A percentile compares a stretch with the other conserved stretches of the same genome.
Evolutionary conservation across 73 alveolate genomes (phyloP).

Genomic region (Diophrys sp.): DNA sequence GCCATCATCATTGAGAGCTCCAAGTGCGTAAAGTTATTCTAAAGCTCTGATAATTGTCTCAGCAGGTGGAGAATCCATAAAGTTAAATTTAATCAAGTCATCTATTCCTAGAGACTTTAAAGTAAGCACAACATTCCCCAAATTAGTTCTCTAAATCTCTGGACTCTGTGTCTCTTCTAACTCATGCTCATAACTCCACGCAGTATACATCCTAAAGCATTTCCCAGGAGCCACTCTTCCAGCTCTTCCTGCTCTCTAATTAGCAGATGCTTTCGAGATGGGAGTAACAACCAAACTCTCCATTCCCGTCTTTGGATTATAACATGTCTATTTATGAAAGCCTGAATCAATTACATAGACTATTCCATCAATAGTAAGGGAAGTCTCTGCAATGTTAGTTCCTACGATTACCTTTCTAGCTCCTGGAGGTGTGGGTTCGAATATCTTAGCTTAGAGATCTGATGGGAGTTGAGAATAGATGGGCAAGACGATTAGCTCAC

Average conservation of each 20-base stretch:
- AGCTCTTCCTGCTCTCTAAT: conserved; percentile 98
- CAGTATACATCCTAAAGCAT: conserved; percentile 98
- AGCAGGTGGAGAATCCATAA: conserved; percentile 99
- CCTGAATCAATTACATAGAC: conserved; percentile 99
- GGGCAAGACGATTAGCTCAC: conserved; percentile 94
- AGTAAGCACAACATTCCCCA: conserved; percentile 96
- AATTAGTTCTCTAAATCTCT: conserved; percentile 98
- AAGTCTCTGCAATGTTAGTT: conserved; percentile 98
- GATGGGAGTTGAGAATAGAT: conserved; percentile 98
- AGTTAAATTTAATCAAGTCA: conserved; percentile 97
- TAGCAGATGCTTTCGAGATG: conserved; percentile 94
- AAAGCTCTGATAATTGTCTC: conserved; percentile 92
- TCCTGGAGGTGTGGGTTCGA: conserved; percentile 97
- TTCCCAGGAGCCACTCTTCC: conserved; percentile 99
- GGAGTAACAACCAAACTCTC: conserved; percentile 92
- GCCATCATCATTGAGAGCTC: conserved; percentile 99
- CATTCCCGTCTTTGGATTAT: conserved; percentile 98
- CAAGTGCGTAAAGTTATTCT: conserved; percentile 98
- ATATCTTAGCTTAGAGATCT: conserved; percentile 98
- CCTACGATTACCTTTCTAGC: conserved; percentile 96
- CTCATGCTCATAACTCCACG: conserved; percentile 96
- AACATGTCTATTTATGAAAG: conserved; percentile 94
- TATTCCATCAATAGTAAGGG: conserved; percentile 93
- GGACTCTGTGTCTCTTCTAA: conserved; percentile 97
- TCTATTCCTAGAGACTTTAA: conserved; percentile 98